These are phyloP conservation scores for Salvia splendens DNA, from an alignment of 257 asterid species.

Conservation along the genomic window DNA sequence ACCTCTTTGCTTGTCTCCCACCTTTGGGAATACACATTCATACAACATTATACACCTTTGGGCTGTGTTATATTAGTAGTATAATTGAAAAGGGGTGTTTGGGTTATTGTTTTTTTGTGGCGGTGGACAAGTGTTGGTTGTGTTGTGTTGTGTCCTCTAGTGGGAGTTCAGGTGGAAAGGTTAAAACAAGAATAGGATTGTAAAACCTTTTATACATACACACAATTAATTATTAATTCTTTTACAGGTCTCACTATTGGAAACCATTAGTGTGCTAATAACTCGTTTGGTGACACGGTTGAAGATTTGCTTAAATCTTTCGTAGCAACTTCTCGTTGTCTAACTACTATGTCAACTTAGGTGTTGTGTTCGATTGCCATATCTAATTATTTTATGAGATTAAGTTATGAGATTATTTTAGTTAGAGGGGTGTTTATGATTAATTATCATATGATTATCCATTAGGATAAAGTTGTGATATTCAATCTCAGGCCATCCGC, in stretches of 20 bases:
- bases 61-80: conserved; percentile 11
- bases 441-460: no score
- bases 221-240: background rate
- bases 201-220: conserved; percentile 6
- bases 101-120: background rate
- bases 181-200: conserved; percentile 36
- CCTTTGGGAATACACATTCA: conserved; percentile 30
- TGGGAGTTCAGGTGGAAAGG: conserved; percentile 59
- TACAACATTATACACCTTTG: background rate
- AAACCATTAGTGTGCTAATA: conserved; percentile 2
- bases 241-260: background rate
- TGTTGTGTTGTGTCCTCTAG: conserved; percentile 45
- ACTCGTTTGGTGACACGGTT: background rate
- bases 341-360: no score
- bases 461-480: no score
- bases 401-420: no score
- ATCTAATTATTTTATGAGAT: no score
- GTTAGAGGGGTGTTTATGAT: no score
- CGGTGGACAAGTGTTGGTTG: conserved; percentile 29
- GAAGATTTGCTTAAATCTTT: background rate
- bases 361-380: no score
- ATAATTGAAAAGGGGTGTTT: background rate
- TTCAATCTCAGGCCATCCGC: no score
- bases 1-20: conserved; percentile 40
- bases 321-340: background rate